Evolutionary conservation across 2,329 filamentous ascomycete genomes (phyloP).

Genomic region (Exophiala calicioides): DNA sequence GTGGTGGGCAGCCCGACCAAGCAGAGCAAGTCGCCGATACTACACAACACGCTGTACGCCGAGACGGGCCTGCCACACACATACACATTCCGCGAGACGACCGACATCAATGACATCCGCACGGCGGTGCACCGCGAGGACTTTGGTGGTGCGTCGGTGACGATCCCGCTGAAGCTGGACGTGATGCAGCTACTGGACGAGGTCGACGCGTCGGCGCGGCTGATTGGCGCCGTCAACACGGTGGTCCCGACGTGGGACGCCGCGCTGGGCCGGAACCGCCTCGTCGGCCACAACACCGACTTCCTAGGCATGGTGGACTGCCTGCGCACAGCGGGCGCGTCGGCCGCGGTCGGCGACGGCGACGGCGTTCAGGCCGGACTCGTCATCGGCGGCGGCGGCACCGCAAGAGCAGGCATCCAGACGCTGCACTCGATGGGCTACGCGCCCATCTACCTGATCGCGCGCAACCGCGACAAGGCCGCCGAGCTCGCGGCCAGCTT

Average conservation of each 20-base stretch:
- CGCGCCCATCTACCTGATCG: conserved; percentile 82
- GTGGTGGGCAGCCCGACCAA: conserved; percentile 85
- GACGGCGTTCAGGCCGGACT: conserved; percentile 60
- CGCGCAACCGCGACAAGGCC: conserved; percentile 71
- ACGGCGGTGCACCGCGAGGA: conserved; percentile 66
- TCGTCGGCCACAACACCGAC: conserved; percentile 91
- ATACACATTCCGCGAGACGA: conserved; percentile 78
- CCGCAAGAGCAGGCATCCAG: conserved; percentile 86
- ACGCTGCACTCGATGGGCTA: conserved; percentile 82
- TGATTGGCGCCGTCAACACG: conserved; percentile 93
- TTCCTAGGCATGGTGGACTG: conserved; percentile 89
- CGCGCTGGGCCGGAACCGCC: conserved; percentile 44
- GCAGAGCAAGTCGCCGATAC: conserved; percentile 78
- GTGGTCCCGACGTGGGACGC: conserved; percentile 64
- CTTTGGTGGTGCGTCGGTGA: conserved; percentile 93
- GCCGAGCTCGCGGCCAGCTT: conserved; percentile 69
- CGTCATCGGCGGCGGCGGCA: conserved; percentile 89
- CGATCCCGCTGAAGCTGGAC: conserved; percentile 90
- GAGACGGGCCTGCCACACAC: conserved; percentile 77
- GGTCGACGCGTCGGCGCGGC: conserved; percentile 72
- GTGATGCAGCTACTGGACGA: conserved; percentile 80
- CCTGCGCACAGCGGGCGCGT: conserved; percentile 68
- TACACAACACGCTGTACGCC: conserved; percentile 84
- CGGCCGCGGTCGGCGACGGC: conserved; percentile 40
- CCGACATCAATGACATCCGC: conserved; percentile 60